phyloP scores from a whole-genome alignment of 257 asterid species.

The Buddleja alternifolia region DNA sequence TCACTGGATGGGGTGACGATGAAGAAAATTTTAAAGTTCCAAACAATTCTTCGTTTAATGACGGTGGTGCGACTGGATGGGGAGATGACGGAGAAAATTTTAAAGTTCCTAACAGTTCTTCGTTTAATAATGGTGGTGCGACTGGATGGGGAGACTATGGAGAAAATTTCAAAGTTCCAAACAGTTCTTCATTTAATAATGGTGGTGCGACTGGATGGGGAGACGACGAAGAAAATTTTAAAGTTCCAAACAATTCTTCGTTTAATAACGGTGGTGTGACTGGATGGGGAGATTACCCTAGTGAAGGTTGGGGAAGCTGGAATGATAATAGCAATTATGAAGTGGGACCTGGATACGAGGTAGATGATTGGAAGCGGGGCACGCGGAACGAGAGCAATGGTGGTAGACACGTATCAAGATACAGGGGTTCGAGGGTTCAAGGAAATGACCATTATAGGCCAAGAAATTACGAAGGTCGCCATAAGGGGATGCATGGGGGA shows the following conservation, averaged over 20 bases:
- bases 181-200: background rate
- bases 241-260: background rate
- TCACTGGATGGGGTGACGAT: constrained; percentile 68
- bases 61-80: too few species aligned
- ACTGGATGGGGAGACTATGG: constrained; percentile 44
- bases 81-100: too few species aligned
- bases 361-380: constrained; percentile 28
- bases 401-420: constrained; percentile 18
- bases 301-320: background rate
- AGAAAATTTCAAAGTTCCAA: too few species aligned
- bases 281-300: constrained; percentile 37
- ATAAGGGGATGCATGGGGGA: constrained; percentile 14
- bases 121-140: constrained; percentile 26
- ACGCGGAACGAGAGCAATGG: constrained; percentile 29
- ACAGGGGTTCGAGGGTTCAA: constrained; percentile 20
- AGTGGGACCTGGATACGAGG: constrained; percentile 16
- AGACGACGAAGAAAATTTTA: constrained; percentile 39
- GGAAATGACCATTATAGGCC: constrained; percentile 22
- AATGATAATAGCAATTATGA: constrained; percentile 20
- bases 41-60: too few species aligned
- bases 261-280: background rate
- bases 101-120: too few species aligned
- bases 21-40: constrained; percentile 39
- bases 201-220: constrained; percentile 41
- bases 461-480: constrained; percentile 27